Evolutionary conservation across 306 rosid genomes (phyloP).

Genomic region (Boehmeria nivea): DNA sequence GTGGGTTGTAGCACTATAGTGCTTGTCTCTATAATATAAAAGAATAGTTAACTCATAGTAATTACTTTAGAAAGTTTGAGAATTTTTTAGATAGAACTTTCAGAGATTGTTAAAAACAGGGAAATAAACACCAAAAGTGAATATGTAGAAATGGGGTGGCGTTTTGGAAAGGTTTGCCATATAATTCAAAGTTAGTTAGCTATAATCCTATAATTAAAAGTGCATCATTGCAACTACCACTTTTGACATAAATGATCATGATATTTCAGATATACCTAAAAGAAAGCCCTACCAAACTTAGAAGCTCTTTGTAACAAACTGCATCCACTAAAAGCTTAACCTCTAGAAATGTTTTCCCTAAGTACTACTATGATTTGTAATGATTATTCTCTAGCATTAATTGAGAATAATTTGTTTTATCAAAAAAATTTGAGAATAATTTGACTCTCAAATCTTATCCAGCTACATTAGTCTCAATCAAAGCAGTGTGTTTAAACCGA

Average conservation of each 20-base stretch:
- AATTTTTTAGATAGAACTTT: too few relatives aligned
- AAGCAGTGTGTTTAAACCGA: too few relatives aligned
- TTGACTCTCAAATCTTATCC: too few relatives aligned
- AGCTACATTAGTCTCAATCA: too few relatives aligned
- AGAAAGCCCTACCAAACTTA: constrained; percentile 8
- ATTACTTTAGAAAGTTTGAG: constrained; percentile 10
- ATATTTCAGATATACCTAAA: constrained; percentile 9
- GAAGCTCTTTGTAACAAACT: not conserved
- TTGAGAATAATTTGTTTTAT: too few relatives aligned
- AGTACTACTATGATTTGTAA: not conserved
- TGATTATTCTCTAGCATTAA: too few relatives aligned
- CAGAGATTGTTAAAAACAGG: too few relatives aligned
- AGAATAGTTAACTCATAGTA: too few relatives aligned
- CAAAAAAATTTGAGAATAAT: too few relatives aligned
- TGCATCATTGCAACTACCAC: too few relatives aligned
- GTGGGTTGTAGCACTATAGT: not conserved
- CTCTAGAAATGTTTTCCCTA: not conserved
- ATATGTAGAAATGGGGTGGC: constrained; percentile 17
- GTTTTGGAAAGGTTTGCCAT: constrained; percentile 16
- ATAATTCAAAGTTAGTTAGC: constrained; percentile 27
- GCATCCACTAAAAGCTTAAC: not conserved
- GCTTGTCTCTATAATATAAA: not conserved
- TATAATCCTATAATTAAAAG: constrained; percentile 17
- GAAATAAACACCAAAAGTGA: too few relatives aligned
- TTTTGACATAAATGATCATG: too few relatives aligned